These are phyloP conservation scores for Aegilops longissima DNA, from an alignment of 176 grass and related monocot species.

Conservation along the genomic window DNA sequence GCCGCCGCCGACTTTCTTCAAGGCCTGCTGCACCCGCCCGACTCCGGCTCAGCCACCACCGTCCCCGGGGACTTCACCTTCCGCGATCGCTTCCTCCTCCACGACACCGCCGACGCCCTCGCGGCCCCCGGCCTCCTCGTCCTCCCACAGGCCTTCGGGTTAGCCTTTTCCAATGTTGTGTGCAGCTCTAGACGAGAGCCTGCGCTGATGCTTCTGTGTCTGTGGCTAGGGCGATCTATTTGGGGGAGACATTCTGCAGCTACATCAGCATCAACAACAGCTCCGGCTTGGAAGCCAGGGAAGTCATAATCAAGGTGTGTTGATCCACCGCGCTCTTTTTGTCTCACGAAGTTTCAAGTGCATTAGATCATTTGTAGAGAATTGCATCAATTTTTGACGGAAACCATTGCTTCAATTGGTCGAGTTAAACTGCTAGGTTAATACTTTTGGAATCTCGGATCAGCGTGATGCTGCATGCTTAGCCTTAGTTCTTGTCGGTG, in stretches of 20 bases:
- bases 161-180: constrained; percentile 1
- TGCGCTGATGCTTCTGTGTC: constrained; percentile 24
- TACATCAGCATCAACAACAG: constrained; percentile 99
- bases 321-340: not conserved
- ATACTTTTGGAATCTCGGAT: not conserved
- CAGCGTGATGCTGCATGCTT: too few relatives aligned
- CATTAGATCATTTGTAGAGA: not conserved
- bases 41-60: constrained; percentile 16
- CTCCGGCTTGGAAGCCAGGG: constrained; percentile 81
- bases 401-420: not conserved
- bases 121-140: constrained; percentile 83
- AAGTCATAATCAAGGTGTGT: constrained; percentile 95
- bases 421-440: not conserved
- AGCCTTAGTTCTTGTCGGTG: not conserved
- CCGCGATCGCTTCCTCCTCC: constrained; percentile 82
- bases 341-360: not conserved
- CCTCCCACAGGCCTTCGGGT: constrained; percentile 91
- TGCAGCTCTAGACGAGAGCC: not conserved
- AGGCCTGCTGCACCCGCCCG: constrained; percentile 33
- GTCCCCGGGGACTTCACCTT: constrained; percentile 80
- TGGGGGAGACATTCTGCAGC: constrained; percentile 99
- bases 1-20: constrained; percentile 27
- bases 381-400: not conserved
- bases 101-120: constrained; percentile 75
- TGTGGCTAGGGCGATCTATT: constrained; percentile 80